Evolutionary conservation across 129 eudicot genomes (phyloP), one percentile per base, ranked within the genome.

Genomic region (Artemisia annua): DNA sequence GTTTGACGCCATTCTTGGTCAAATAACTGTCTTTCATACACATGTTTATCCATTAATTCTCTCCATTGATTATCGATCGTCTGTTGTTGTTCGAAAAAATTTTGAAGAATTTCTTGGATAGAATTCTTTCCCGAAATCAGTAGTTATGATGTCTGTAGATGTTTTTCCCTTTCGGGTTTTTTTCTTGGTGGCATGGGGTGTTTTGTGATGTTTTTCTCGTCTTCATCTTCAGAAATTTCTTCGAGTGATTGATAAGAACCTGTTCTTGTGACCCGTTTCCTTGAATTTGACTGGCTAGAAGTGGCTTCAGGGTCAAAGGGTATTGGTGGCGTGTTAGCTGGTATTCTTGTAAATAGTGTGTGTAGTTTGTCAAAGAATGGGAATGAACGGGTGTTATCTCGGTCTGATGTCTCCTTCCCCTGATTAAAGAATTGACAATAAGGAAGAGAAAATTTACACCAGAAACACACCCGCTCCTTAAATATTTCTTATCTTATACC

Each of bases 1-100:
- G 86, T 79, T 19, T 80, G 68, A 8, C 88, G 86, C 97, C 96
- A 91, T 79, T 88, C 96, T 24, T 77, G 85, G 80, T 91, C 96
- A 30, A 86, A 86, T 28, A 74, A 15, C 22, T 20, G 87, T 61
- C 92, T 74, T 81, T 88, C 96, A 13, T 78, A 59, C 7, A 83
- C 88, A 50, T 75, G 82, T 76, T 82, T 86, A 64, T 88, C 92
- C 81, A 88, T 80, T 16, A 79, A 63, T 64, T 86, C 82, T 72
- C 78, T 84, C 96, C 96, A 91, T 78, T 84, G 81, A 88, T 79
- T 63, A 24, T 91, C 96, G 46, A 88, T 86, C 76, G 50, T 70
- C 62, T 86, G 85, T 73, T 91, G 97, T 63, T 88, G 91, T 70
- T 77, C 79, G 39, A 84, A 67, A 70, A 88, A 91, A 32, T 20